Conservation (phyloP, 2,329 filamentous ascomycete genomes). For the Neonectria hederae region DNA sequence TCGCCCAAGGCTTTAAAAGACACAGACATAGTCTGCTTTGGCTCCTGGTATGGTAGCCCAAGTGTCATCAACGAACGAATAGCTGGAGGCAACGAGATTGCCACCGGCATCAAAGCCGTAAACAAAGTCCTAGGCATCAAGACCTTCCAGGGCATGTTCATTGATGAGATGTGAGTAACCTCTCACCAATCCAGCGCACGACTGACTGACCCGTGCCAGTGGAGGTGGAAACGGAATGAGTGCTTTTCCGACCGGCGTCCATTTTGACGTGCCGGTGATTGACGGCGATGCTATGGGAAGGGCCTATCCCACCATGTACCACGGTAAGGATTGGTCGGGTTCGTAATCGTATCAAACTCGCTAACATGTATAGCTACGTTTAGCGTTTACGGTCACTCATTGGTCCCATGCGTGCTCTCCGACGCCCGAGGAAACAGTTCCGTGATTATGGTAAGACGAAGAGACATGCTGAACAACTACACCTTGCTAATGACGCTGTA, state of each 20-base stretch:
- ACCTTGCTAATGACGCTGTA: slow-evolving; percentile 22
- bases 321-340: slow-evolving; percentile 36
- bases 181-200: background rate
- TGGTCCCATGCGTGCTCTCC: slow-evolving; percentile 49
- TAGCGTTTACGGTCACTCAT: slow-evolving; percentile 50
- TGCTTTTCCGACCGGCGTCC: slow-evolving; percentile 44
- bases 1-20: slow-evolving; percentile 50
- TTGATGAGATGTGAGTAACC: slow-evolving; percentile 50
- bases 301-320: slow-evolving; percentile 51
- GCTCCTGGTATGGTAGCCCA: slow-evolving; percentile 57
- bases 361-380: slow-evolving; percentile 43
- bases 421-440: slow-evolving; percentile 50
- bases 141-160: slow-evolving; percentile 47
- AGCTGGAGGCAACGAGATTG: slow-evolving; percentile 49
- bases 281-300: slow-evolving; percentile 52
- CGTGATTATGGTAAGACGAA: slow-evolving; percentile 41
- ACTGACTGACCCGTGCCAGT: slow-evolving; percentile 34
- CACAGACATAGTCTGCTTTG: slow-evolving; percentile 52
- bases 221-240: slow-evolving; percentile 53
- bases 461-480: background rate
- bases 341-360: background rate
- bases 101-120: slow-evolving; percentile 48
- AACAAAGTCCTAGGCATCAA: slow-evolving; percentile 46
- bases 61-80: slow-evolving; percentile 53
- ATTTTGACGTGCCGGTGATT: slow-evolving; percentile 50